phyloP scores from a whole-genome alignment of 2,329 filamentous ascomycete genomes.

The Samsoniella hepiali region DNA sequence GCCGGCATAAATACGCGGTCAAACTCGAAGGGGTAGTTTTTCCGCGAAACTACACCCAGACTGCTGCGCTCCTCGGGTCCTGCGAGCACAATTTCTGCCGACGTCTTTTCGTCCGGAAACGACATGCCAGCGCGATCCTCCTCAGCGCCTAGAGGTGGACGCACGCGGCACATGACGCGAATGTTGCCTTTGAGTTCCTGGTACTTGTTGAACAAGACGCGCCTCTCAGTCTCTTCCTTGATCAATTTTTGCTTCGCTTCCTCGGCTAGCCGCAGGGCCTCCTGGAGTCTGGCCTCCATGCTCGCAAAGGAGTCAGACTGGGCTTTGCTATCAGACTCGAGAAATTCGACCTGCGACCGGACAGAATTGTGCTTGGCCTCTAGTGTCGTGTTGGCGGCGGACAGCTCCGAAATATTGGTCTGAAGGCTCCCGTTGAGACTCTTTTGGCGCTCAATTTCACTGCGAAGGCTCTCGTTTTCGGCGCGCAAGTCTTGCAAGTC shows the following conservation, averaged over 20 bases:
- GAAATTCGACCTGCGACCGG: slow-evolving; percentile 78
- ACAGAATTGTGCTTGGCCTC: slow-evolving; percentile 74
- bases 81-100: slow-evolving; percentile 79
- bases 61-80: slow-evolving; percentile 83
- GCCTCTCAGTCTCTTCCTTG: slow-evolving; percentile 83
- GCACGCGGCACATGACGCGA: slow-evolving; percentile 93
- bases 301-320: slow-evolving; percentile 82
- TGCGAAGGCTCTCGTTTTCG: slow-evolving; percentile 43
- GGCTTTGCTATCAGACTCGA: slow-evolving; percentile 85
- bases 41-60: slow-evolving; percentile 69
- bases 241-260: slow-evolving; percentile 77
- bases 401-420: slow-evolving; percentile 54
- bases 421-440: slow-evolving; percentile 53
- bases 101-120: slow-evolving; percentile 80
- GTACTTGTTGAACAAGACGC: slow-evolving; percentile 95
- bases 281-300: slow-evolving; percentile 76
- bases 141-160: slow-evolving; percentile 64
- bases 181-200: slow-evolving; percentile 98
- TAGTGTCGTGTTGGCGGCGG: slow-evolving; percentile 60
- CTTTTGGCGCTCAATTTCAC: slow-evolving; percentile 61
- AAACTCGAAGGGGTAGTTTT: slow-evolving; percentile 83
- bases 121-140: slow-evolving; percentile 69
- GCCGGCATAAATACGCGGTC: slow-evolving; percentile 84
- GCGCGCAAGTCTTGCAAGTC: slow-evolving; percentile 50
- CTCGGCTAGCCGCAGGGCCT: slow-evolving; percentile 68